Base-by-base conservation (phyloP, 495 filamentous ascomycete genomes). In the Aspergillus ostianus region DNA sequence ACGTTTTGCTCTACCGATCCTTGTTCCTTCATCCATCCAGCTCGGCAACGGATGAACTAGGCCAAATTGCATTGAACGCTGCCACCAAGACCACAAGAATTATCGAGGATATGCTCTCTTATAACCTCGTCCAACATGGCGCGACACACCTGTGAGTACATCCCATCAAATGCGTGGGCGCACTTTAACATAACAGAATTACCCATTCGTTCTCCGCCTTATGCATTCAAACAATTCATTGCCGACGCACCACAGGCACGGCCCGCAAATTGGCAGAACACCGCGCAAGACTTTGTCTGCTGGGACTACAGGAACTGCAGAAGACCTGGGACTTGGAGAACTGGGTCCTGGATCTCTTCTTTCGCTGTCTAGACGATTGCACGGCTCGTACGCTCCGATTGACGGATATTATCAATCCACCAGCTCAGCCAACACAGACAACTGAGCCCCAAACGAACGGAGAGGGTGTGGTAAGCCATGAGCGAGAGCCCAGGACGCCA, bases 271-370 rank as follows among this genome's bases (percentile, higher is more conserved):
- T 81, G 0, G 76, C 78, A 23, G 77, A 81, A 51, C 75, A 80
- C 61, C 70, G 78, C 30, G 78, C 78, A 3, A 71, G 79, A 15
- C 55, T 80, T 3, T 81, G 78, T 55, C 67, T 81, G 0, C 63
- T 81, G 2, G 75, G 77, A 0, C 51, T 81, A 9, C 73, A 79
- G 47, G 78, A 81, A 47, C 59, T 81, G 27, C 78, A 81, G 52
- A 78, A 76, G 51, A 73, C 73, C 0, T 81, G 77, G 77, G 76
- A 79, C 36, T 56, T 81, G 50, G 77, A 79, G 47, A 80, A 78
- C 29, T 77, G 75, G 73, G 74, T 80, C 0, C 62, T 80, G 5
- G 67, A 80, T 51, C 62, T 81, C 0, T 80, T 81, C 50, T 77
- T 81, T 29, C 73, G 76, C 7, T 78, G 72, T 30, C 52, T 81